Evolutionary conservation across 2,329 filamentous ascomycete species (phyloP).

Genomic region (Aspergillus ruber): DNA sequence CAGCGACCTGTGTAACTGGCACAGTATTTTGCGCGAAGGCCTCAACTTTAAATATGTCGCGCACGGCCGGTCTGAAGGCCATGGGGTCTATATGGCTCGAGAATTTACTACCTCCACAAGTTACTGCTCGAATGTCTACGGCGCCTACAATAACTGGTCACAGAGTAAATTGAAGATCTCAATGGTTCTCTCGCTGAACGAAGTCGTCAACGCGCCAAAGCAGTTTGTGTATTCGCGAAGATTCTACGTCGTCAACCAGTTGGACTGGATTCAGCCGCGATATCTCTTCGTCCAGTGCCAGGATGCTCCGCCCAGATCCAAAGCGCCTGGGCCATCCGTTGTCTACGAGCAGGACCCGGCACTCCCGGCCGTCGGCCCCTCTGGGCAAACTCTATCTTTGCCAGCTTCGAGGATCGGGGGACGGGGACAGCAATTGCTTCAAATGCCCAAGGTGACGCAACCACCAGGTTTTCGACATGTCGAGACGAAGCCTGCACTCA

Average conservation of each 20-base stretch:
- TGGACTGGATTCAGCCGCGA: conserved; percentile 85
- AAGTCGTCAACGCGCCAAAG: conserved; percentile 68
- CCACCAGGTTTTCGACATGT: too few species aligned
- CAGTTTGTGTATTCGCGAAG: conserved; percentile 53
- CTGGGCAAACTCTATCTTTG: conserved; percentile 38
- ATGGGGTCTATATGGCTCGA: conserved; percentile 76
- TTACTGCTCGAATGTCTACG: conserved; percentile 37
- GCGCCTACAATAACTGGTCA: conserved; percentile 50
- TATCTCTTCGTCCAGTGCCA: conserved; percentile 63
- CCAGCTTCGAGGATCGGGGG: conserved; percentile 47
- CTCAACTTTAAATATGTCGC: conserved; percentile 60
- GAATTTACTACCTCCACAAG: conserved; percentile 50
- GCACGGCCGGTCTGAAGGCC: conserved; percentile 65
- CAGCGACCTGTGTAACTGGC: conserved; percentile 72
- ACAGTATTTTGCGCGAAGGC: conserved; percentile 78
- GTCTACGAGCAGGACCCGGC: conserved; percentile 34
- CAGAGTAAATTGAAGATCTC: conserved; percentile 57
- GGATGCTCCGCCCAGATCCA: background rate
- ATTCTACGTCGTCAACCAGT: conserved; percentile 65
- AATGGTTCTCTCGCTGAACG: conserved; percentile 66
- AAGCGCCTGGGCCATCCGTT: conserved; percentile 1
- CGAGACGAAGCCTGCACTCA: too few species aligned
- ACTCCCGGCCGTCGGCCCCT: conserved; percentile 36
- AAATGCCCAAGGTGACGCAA: conserved; percentile 8
- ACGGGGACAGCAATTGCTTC: conserved; percentile 29